Base-by-base conservation (phyloP, 768 basidiomycete genomes). In the Suillus weaverae region DNA sequence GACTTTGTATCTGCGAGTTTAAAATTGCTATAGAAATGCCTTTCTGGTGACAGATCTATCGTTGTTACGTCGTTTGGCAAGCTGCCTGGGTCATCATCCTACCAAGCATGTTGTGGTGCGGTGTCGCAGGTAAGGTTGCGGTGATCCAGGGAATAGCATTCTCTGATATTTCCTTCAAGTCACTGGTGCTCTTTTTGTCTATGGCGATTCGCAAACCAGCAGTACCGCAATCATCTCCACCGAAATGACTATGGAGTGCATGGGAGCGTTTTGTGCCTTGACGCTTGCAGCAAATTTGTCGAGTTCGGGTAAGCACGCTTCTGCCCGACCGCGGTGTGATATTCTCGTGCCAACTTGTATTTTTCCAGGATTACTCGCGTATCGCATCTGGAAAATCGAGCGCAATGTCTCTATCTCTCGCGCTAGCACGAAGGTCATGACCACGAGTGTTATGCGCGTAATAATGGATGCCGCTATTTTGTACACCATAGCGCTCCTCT, bases 401-500 rank as follows among this genome's bases (percentile, higher is more conserved):
- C 50, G 50, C 14, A 30, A 4, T 30, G 50, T 30, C 14, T 18
- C 50, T 51, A 1, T 16, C 16, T 13, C 60, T n/a, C 63, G 63
- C 38, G 8, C 63, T 33, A 26, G 26, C 2, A 22, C 59, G 5
- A 41, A 35, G 44, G 36, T 33, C 33, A 26, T n/a, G 44, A 35
- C 46, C 18, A 63, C 64, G 9, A 70, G 62, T 32, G 57, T 79
- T 1, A 62, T 80, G 18, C 64, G 67, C 55, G 69, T 78, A 35
- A 69, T 16, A 70, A 80, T 11, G 50, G 50, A 51, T 18, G 7
- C 50, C 30, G 50, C 50, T 30, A 30, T 16, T 4, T 26, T 51
- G 14, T 81, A 81, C 62, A 77, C 78, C 4, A 1, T 76, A 60
- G 76, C 77, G 2, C 74, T 80, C 61, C 61, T 76, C 35, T 65